Base-by-base conservation (phyloP, 228 moss, liverwort and hornwort species). In the Sphagnum magellanicum region DNA sequence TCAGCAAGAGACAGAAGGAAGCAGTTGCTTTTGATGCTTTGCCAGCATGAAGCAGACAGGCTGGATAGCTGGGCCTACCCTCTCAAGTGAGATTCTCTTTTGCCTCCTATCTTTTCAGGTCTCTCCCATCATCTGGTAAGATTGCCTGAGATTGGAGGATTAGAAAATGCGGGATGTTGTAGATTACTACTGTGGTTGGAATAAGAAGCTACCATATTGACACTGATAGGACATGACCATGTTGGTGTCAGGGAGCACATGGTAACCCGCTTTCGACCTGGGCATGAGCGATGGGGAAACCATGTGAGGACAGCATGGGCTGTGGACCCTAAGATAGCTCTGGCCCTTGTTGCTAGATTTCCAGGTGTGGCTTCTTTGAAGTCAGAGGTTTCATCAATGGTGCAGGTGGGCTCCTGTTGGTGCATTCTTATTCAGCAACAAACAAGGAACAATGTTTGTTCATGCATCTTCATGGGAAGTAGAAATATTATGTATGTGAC, bases 41-140 rank as follows among this genome's bases (percentile, higher is more conserved):
- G 87, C 76, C 91, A 91, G 72, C 83, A 89, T 78, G 93, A 94
- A 79, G 75, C 91, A 59, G 93, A 91, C 70, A 85, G 93, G 75
- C 74, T 94, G 71, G 93, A 94, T 67, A 85, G 89, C 50, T 94
- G 93, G 93, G 93, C 93, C 60, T 78, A 81, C 72, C 93, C 93
- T 60, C 87, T 94, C 62, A 91, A 82, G 91, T 90, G 76, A 72
- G 80, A 63, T 16, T 8, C 55, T 55, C 55, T 55, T 55, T 32
- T 32, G 32, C 32, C 32, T 32, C 32, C 32, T 3, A 32, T 32
- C 32, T 32, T 32, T 32, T 32, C 32, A 32, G 32, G 32, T 32
- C 32, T 32, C 32, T 32, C 32, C 32, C 32, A 32, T 32, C 32
- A 32, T 32, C 32, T 32, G 32, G 32, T 32, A 32, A 32, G 32